Evolutionary conservation across 768 basidiomycete species (phyloP).

Genomic region (Hortiboletus flavorubellus): DNA sequence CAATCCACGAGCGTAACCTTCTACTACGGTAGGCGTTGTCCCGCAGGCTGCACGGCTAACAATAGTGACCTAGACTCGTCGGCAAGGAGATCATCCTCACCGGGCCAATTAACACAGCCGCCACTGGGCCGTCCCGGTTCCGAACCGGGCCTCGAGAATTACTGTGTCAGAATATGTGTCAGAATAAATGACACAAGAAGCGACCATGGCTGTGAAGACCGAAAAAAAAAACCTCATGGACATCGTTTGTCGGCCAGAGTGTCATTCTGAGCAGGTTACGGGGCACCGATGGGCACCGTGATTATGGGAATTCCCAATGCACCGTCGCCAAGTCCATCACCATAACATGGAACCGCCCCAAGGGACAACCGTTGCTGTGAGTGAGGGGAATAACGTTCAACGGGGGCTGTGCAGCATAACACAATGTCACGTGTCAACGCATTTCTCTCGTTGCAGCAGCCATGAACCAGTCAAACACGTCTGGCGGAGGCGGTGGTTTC

Average conservation of each 20-base stretch:
- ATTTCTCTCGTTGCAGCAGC: conserved; percentile 2
- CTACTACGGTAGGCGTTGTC: conserved; percentile 20
- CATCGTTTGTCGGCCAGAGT: background rate
- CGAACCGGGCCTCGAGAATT: conserved; percentile 11
- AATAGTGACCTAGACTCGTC: conserved; percentile 50
- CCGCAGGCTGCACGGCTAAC: conserved; percentile 30
- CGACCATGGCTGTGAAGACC: background rate
- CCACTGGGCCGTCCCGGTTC: conserved; percentile 12
- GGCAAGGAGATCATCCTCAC: conserved; percentile 53
- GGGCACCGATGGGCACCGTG: conserved; percentile 7
- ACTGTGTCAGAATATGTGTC: background rate
- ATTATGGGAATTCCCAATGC: conserved; percentile 15
- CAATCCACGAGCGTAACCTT: conserved; percentile 28
- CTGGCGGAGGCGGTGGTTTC: conserved; percentile 33
- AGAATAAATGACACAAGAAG: background rate
- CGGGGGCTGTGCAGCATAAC: conserved; percentile 4
- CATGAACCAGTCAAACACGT: conserved; percentile 39
- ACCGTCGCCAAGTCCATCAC: conserved; percentile 12
- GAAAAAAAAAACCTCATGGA: background rate
- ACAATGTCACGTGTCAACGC: conserved; percentile 15
- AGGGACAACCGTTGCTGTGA: background rate
- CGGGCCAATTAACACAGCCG: conserved; percentile 19
- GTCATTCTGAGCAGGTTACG: conserved; percentile 7
- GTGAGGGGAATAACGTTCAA: background rate
- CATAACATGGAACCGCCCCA: background rate